phyloP scores from a whole-genome alignment of 768 basidiomycete genomes.

The Termitomyces sp. region DNA sequence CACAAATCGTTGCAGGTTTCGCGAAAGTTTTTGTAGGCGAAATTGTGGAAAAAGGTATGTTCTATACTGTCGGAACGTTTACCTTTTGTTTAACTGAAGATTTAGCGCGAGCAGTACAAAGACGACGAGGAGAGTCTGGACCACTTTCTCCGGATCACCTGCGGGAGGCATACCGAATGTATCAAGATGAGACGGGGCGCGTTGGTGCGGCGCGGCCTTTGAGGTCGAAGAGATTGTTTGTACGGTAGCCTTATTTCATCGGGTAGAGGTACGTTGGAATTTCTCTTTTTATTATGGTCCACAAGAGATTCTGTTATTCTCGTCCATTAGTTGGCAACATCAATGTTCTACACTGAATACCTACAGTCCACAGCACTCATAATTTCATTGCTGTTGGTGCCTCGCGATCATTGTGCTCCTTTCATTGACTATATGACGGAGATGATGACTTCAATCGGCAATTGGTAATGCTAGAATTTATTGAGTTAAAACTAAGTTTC shows the following conservation, averaged over 20 bases:
- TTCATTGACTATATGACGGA: no score
- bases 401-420: no score
- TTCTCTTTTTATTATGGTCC: neutral
- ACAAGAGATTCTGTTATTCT: neutral
- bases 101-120: slow-evolving; percentile 73
- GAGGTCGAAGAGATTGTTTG: slow-evolving; percentile 68
- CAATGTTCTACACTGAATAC: neutral
- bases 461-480: no score
- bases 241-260: slow-evolving; percentile 33
- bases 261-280: neutral
- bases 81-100: neutral
- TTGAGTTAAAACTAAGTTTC: no score
- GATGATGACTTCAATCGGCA: no score
- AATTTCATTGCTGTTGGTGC: no score
- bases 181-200: slow-evolving; percentile 75
- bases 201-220: slow-evolving; percentile 75
- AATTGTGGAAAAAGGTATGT: slow-evolving; percentile 80
- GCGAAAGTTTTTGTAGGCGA: slow-evolving; percentile 92
- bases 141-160: slow-evolving; percentile 86
- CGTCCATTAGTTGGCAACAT: neutral
- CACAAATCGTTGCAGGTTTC: slow-evolving; percentile 87
- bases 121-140: slow-evolving; percentile 64
- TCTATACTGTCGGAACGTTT: neutral
- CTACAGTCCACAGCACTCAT: neutral
- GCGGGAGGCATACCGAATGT: slow-evolving; percentile 82